Evolutionary conservation across 2,329 filamentous ascomycete genomes (phyloP), one percentile per base, ranked within the genome.

Genomic region (Ophiostoma angusticollis): DNA sequence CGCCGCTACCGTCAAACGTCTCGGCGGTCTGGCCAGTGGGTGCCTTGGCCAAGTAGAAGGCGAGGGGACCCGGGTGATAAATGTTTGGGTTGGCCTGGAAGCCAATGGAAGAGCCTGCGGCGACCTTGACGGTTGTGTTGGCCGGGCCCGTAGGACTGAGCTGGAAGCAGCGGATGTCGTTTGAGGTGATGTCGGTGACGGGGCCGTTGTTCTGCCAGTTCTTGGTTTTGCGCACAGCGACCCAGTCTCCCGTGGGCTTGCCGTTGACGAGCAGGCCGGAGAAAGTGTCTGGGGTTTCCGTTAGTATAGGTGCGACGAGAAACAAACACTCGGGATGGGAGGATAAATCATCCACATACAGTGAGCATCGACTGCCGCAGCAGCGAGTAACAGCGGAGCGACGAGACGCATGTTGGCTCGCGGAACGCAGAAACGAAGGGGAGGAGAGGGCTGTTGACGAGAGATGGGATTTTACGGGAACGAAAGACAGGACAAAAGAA

Each of bases 1-100:
- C 42, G 9, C 56, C 58, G 6, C 49, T 44, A 3, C 56, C 56
- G 39, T 56, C 53, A 53, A 54, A 60, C 13, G 42, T 50, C 16
- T 52, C 46, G 11, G 54, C 52, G 14, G 52, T 50, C 41, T 57
- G 47, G 9, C 58, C 58, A 3, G 48, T 46, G 5, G 58, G 57
- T 2, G 54, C 58, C 46, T 56, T 56, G 44, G 58, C 58, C 48
- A 61, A 49, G 50, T 58, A 60, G 24, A 57, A 54, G 31, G 54
- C 52, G 35, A 59, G 46, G 11, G 61, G 58, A 0, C 59, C 60
- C 3, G 58, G 59, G 47, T 62, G 59, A 40, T 54, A 54, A 38
- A 65, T 54, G 41, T 50, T 45, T 6, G 57, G 52, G 46, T 53
- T 55, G 12, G 59, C 56, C 17, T 55, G 53, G 49, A 64, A 64